Evolutionary conservation across 2,329 filamentous ascomycete genomes (phyloP), one percentile per base, ranked within the genome.

Genomic region (Periconia digitata): DNA sequence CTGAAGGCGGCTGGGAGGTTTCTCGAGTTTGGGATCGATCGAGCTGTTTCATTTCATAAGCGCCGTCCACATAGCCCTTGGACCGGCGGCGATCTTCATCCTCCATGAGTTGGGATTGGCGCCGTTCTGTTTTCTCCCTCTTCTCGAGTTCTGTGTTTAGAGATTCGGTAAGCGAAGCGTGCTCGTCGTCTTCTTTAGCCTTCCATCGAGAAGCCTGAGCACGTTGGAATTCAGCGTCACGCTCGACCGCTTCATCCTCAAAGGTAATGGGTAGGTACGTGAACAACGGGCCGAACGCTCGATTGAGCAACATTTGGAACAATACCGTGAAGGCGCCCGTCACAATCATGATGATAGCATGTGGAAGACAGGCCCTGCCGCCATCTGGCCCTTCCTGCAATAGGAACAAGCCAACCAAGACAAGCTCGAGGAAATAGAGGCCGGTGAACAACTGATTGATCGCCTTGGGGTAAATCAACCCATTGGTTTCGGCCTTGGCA

Each of bases 361-460:
- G 92, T 0, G 87, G 79, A 18, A 86, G 78, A 65, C 90, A 94
- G 0, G 80, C 75, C 7, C 77, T 75, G 0, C 76, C 64, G 0
- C 76, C 76, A 0, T 81, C 39, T 1, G 80, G 76, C 50, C 91
- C 80, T 32, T 76, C 67, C 2, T 87, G 83, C 18, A 96, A 78
- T 72, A 96, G 91, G 73, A 97, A 97, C 18, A 96, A 77, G 29
- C 92, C 94, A 38, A 96, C 86, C 47, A 97, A 79, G 59, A 87
- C 92, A 2, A 96, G 77, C 64, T 97, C 91, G 86, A 99, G 94
- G 52, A 96, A 84, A 63, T 99, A 99, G 0, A 99, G 75, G 0
- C 94, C 94, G 0, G 90, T 94, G 64, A 99, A 97, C 0, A 94
- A 88, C 67, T 96, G 92, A 65, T 96, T 96, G 73, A 97, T 89